Evolutionary conservation across 2,329 filamentous ascomycete genomes (phyloP), one percentile per base, ranked within the genome.

Genomic region (Lizonia empirigonia): DNA sequence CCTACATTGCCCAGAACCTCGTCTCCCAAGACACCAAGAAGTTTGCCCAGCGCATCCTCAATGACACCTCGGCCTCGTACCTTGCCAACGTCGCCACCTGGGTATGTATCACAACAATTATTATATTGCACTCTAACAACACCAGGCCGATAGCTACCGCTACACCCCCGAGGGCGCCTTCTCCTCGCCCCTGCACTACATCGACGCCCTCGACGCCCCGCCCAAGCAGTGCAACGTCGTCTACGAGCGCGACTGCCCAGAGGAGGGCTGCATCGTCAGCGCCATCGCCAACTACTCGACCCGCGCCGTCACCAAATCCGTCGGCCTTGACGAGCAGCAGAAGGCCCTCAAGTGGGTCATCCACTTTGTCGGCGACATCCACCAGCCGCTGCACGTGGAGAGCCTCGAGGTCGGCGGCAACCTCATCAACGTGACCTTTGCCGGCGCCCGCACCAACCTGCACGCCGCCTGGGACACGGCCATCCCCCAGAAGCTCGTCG

Each of bases 301-400:
- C 9, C 73, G 73, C 27, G 74, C 76, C 0, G 63, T 69, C n/a
- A 55, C 65, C 37, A 60, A 56, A 4, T 52, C 49, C 18, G 48
- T 77, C 27, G 57, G 64, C 36, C 56, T 60, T 7, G 55, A 50
- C 15, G 69, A 77, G 58, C 67, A 70, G 30, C 72, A 74, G 50
- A 74, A 77, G 39, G 78, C 78, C 0, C 62, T 83, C 16, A 74
- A 76, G 49, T 82, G 79, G 68, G 66, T 83, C 44, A 70, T 83
- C 18, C 80, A 73, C 44, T 81, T 82, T 62, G 74, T 94, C 9
- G 83, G 90, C 49, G 91, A 96, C 68, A 83, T 90, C 20, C 84
- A 84, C 53, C 91, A 91, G 65, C 89, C 88, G 0, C 76, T 95
- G 39, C 82, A 84, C 59, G 78, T 79, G 10, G 80, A 84, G 63